These are phyloP conservation scores for Stachybotrys chartarum DNA, from an alignment of 2,329 filamentous ascomycete species.

Conservation along the genomic window DNA sequence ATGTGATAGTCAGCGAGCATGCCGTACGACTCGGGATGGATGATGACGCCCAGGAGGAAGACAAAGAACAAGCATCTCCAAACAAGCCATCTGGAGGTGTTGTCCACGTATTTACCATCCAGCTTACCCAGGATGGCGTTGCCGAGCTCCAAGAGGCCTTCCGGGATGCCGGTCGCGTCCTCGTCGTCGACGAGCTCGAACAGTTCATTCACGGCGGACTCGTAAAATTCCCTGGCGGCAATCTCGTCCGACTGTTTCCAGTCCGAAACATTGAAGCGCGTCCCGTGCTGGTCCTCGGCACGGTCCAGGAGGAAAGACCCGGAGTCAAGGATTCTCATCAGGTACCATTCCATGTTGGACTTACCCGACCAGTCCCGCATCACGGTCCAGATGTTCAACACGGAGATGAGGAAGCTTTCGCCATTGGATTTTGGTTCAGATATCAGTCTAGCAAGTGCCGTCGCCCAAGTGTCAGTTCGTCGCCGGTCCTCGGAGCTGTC, in stretches of 20 bases:
- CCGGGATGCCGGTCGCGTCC: conserved; percentile 76
- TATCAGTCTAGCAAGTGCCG: conserved; percentile 76
- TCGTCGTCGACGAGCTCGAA: conserved; percentile 84
- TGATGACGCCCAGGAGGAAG: conserved; percentile 76
- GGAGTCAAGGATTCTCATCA: conserved; percentile 91
- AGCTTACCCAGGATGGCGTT: conserved; percentile 76
- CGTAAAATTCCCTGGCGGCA: conserved; percentile 82
- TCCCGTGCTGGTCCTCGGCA: conserved; percentile 69
- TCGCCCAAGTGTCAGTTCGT: conserved; percentile 82
- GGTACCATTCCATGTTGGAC: conserved; percentile 83
- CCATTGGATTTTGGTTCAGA: conserved; percentile 67
- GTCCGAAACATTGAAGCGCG: conserved; percentile 62
- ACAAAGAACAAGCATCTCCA: conserved; percentile 89
- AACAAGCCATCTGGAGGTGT: conserved; percentile 76
- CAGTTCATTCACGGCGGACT: conserved; percentile 69
- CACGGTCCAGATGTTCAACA: conserved; percentile 80
- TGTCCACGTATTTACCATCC: conserved; percentile 62
- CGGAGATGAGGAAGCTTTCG: conserved; percentile 73
- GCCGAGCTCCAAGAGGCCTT: conserved; percentile 76
- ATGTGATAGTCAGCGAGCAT: conserved; percentile 88
- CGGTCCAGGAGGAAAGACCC: conserved; percentile 86
- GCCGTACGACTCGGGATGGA: conserved; percentile 76
- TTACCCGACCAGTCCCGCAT: conserved; percentile 88
- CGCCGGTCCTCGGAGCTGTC: conserved; percentile 75
- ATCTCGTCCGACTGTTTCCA: conserved; percentile 75